phyloP scores from a whole-genome alignment of 768 basidiomycete species.

The Russula olivacea region DNA sequence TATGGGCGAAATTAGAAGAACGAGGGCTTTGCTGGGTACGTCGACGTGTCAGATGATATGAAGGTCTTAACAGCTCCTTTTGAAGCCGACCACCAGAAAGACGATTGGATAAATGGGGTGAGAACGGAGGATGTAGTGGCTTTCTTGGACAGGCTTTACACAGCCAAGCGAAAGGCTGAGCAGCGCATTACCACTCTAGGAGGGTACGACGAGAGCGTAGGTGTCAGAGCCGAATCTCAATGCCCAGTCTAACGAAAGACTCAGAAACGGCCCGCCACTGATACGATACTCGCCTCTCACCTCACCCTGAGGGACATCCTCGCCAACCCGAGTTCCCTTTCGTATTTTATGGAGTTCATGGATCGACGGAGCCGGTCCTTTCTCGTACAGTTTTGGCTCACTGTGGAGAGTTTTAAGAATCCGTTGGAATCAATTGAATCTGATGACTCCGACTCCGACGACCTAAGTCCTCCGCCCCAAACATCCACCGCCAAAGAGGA shows the following conservation, averaged over 20 bases:
- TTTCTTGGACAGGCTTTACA: slow-evolving; percentile 82
- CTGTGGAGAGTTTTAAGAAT: slow-evolving; percentile 96
- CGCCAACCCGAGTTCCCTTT: slow-evolving; percentile 81
- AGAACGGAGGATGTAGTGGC: slow-evolving; percentile 80
- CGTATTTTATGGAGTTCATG: slow-evolving; percentile 99
- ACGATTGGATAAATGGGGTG: slow-evolving; percentile 84
- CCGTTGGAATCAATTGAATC: slow-evolving; percentile 80
- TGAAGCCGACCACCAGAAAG: slow-evolving; percentile 77
- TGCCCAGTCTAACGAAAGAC: not conserved
- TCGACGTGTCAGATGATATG: not conserved
- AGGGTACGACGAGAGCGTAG: slow-evolving; percentile 57
- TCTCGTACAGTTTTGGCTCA: slow-evolving; percentile 95
- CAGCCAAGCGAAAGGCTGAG: slow-evolving; percentile 83
- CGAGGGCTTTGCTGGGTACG: slow-evolving; percentile 65
- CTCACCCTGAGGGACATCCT: slow-evolving; percentile 74
- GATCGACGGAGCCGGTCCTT: slow-evolving; percentile 79
- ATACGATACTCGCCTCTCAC: slow-evolving; percentile 40
- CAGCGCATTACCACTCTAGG: slow-evolving; percentile 78
- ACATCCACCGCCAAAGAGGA: slow-evolving; percentile 70
- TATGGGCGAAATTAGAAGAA: slow-evolving; percentile 82
- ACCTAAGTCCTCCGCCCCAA: slow-evolving; percentile 50
- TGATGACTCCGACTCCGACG: slow-evolving; percentile 50
- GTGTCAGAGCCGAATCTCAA: slow-evolving; percentile 24
- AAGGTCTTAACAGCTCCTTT: not conserved
- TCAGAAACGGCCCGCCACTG: slow-evolving; percentile 37